Base-by-base conservation (phyloP, 495 filamentous ascomycete species). In the Chlorociboria aeruginascens region DNA sequence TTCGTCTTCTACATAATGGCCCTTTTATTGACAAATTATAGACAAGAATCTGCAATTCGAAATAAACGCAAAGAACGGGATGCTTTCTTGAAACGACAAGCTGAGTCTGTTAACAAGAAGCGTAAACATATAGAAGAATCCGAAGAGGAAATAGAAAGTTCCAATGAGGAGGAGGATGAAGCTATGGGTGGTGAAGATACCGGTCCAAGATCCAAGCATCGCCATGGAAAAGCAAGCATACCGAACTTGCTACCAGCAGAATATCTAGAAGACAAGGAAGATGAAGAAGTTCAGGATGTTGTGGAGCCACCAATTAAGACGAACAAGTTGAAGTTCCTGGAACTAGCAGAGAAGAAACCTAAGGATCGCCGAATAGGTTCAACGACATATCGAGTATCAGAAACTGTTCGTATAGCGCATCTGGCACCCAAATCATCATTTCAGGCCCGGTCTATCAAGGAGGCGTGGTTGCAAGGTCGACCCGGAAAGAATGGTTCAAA, bases 241-340 rank as follows among this genome's bases (percentile, higher is more conserved):
- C 53, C 57, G 32, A 41, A 54, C 6, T 32, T 56, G 4, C 48
- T 59, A n/a, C 57, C 57, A 6, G 43, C 34, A 4, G 53, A 56
- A 25, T 55, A 56, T 28, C 37, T 59, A 7, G 53, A 59, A 46
- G 56, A 59, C 36, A 44, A 47, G 3, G 48, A 48, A 6, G 11
- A 32, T 4, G 8, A 8, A 2, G 34, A 48, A 31, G 11, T 14
- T 7, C n/a, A 33, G 14, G 8, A 10, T 7, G 25, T 37, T 11
- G 13, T 25, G 3, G n/a, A 20, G 6, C 28, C 34, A 6, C 28
- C 14, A 8, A 40, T 13, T 13, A 49, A 41, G 34, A 17, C 54
- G 3, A 60, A 54, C 30, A 60, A 57, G 43, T 57, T 37, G 12
- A 57, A 52, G 30, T 57, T 60, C 20, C 7, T 34, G 16, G 52